Evolutionary conservation across 352 stramenopile genomes (phyloP), one percentile per base, ranked within the genome.

Genomic region (Phytophthora rubi): DNA sequence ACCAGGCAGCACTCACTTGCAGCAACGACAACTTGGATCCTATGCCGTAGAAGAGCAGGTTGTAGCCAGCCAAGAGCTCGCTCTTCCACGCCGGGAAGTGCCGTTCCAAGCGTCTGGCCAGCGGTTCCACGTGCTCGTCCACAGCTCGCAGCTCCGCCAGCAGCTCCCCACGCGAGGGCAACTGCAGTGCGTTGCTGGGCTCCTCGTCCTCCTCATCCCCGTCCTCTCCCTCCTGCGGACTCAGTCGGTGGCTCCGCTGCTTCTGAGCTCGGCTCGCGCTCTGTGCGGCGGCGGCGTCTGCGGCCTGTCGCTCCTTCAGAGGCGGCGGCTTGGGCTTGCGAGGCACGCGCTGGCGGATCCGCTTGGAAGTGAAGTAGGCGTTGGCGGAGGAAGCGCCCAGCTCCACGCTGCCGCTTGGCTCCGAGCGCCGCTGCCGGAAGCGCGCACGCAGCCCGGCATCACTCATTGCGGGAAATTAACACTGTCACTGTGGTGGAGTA

Each of bases 21-120:
- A 90, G 62, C 18, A 90, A 51, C 7, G 62, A 44, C 23, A 86
- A n/a, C 62, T 90, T 90, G 8, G 82, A 90, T 0, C 82, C 82
- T 44, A 87, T 62, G 0, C 82, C 82, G 45, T 78, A 83, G 54
- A 88, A 73, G 4, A 90, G 76, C 32, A 90, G 47, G 48, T 86
- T 90, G 60, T 85, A 83, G 16, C 75, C 71, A 15, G 71, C 76
- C 5, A 80, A 59, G 1, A 90, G 69, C 53, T 86, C 65, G 28
- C 73, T 81, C 28, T 83, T 78, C 82, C 82, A 90, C 5, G 37
- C 21, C 6, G 65, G 44, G 28, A 88, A 88, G 16, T 64, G 42
- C 61, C 54, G 45, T 9, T 76, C 37, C 21, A 76, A 76, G 16
- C 47, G 32, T 66, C 37, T 18, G 10, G 7, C 15, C 33, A 53